These are phyloP conservation scores for Periconia sp. DNA, from an alignment of 2,329 filamentous ascomycete genomes.

Conservation along the genomic window DNA sequence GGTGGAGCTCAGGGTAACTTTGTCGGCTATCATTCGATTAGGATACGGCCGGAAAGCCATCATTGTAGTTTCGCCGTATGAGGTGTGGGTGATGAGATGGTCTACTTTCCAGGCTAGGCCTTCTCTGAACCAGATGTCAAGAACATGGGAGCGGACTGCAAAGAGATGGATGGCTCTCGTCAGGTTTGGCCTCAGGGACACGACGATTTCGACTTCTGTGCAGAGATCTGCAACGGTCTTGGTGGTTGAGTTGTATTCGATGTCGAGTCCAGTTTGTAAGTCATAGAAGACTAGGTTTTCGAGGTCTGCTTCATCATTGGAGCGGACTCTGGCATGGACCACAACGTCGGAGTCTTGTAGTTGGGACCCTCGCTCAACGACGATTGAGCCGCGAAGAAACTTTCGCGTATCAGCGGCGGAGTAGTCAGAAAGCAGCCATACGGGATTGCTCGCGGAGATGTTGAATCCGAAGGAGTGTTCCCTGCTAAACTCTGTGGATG, in stretches of 20 bases:
- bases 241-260: conserved; percentile 4
- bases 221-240: conserved; percentile 8
- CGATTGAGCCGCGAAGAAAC: conserved; percentile 9
- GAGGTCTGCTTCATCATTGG: conserved; percentile 5
- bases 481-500: too few species aligned
- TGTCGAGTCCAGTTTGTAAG: conserved; percentile 4
- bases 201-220: conserved; percentile 14
- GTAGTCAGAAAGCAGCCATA: conserved; percentile 11
- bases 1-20: conserved; percentile 16
- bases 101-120: conserved; percentile 16
- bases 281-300: conserved; percentile 6
- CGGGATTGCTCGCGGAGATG: conserved; percentile 2
- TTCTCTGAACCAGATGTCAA: conserved; percentile 14
- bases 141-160: conserved; percentile 11
- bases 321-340: conserved; percentile 9
- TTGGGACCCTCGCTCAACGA: conserved; percentile 7
- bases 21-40: conserved; percentile 16
- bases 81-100: conserved; percentile 17
- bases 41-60: background rate
- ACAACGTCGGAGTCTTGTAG: conserved; percentile 12
- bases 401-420: conserved; percentile 3
- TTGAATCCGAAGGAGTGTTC: conserved; percentile 13
- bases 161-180: conserved; percentile 10
- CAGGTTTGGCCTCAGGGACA: conserved; percentile 12
- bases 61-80: conserved; percentile 9